Evolutionary conservation across 2,329 filamentous ascomycete species (phyloP).

Genomic region (Orbilia brochopaga): DNA sequence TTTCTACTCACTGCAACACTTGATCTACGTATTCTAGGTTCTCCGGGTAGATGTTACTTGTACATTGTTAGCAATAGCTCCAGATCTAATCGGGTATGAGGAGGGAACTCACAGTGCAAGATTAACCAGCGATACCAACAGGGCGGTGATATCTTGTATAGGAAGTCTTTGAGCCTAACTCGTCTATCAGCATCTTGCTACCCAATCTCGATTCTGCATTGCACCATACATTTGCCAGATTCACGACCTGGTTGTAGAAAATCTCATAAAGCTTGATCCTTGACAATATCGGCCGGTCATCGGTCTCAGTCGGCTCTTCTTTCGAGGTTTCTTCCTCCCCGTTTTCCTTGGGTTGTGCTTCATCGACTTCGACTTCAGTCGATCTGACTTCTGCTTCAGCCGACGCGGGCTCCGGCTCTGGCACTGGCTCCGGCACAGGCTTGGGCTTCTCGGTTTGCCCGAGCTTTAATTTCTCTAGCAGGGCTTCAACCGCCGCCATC

Average conservation of each 20-base stretch:
- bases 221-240: conserved; percentile 70
- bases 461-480: conserved; percentile 79
- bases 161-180: conserved; percentile 78
- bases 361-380: conserved; percentile 2
- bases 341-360: conserved; percentile 50
- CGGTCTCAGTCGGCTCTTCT: conserved; percentile 54
- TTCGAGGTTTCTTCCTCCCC: conserved; percentile 55
- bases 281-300: conserved; percentile 58
- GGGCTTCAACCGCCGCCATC: conserved; percentile 77
- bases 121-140: conserved; percentile 92
- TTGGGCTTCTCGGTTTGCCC: conserved; percentile 63
- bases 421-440: conserved; percentile 57
- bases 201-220: conserved; percentile 31
- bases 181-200: conserved; percentile 50
- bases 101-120: conserved; percentile 71
- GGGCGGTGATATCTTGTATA: conserved; percentile 90
- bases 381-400: conserved; percentile 29
- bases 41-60: conserved; percentile 86
- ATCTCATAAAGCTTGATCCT: conserved; percentile 77
- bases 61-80: conserved; percentile 54
- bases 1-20: conserved; percentile 74
- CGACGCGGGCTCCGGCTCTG: conserved; percentile 57
- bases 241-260: conserved; percentile 94
- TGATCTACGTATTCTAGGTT: conserved; percentile 85
- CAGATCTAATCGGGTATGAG: not conserved